Base-by-base conservation (phyloP, 2,329 filamentous ascomycete species). In the Phoma sp. region DNA sequence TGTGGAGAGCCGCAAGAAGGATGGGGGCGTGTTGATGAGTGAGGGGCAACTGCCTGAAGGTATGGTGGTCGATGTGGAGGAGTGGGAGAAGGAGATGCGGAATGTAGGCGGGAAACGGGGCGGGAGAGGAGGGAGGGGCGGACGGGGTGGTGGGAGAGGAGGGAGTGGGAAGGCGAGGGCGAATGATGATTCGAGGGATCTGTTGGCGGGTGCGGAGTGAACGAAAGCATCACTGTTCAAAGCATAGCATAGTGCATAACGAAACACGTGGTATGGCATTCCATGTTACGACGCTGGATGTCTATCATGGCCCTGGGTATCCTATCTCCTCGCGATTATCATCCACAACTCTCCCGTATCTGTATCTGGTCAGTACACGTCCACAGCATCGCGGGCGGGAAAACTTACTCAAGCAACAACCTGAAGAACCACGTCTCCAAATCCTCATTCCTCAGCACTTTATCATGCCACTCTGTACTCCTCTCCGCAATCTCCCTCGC, bases 21-120 rank as follows among this genome's bases (percentile, higher is more conserved):
- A 83, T 28, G 81, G 88, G 1, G 86, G 85, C 0, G 78, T 90
- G 38, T 77, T 96, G 65, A 88, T 92, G 82, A 84, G 84, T 70
- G 83, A 88, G 62, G 92, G 92, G 0, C 77, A 85, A 66, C 81
- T 87, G 43, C 72, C 72, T 1, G 71, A 74, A 20, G 72, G 73
- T 45, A 73, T 66, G 51, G 70, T 63, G 54, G 73, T 71, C 39
- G 68, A 68, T 67, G 60, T 70, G 50, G 77, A 75, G 64, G 62
- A 59, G 64, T 43, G 72, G 77, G 53, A 71, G 67, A 68, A 57
- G 60, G 69, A 72, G 46, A 47, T 74, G 54, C 59, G 54, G 2
- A 56, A 48, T 7, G 33, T 42, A 18, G 46, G 50, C 33, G 68
- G 66, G 7, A 63, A 65, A 9, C 60, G 61, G 15, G 46, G 65